These are phyloP conservation scores for Alternaria burnsii DNA, from an alignment of 2,329 filamentous ascomycete species.

Conservation along the genomic window DNA sequence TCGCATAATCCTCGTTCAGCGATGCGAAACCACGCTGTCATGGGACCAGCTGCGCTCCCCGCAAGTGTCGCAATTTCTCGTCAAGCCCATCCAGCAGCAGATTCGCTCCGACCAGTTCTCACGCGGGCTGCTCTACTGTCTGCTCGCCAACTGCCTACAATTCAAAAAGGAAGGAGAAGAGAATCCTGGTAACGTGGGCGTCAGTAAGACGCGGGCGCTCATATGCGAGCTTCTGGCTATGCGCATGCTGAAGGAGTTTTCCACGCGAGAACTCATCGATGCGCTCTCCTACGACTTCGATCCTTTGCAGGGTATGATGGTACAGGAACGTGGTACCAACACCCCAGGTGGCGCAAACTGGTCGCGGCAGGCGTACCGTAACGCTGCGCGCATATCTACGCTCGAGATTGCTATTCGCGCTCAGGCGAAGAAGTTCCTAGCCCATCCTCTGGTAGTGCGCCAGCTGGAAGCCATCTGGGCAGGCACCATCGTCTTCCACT, in stretches of 20 bases:
- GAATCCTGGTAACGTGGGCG: constrained; percentile 84
- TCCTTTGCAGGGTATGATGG: constrained; percentile 81
- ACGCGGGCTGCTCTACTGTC: constrained; percentile 83
- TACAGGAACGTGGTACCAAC: constrained; percentile 48
- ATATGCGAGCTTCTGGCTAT: constrained; percentile 92
- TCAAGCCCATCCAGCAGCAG: constrained; percentile 94
- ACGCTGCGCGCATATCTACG: constrained; percentile 80
- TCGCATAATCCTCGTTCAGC: constrained; percentile 80
- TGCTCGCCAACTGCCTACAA: constrained; percentile 93
- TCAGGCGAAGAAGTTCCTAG: constrained; percentile 89
- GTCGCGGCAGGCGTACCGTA: constrained; percentile 49
- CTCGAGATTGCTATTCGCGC: constrained; percentile 93
- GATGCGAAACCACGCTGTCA: constrained; percentile 89
- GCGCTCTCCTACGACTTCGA: constrained; percentile 95
- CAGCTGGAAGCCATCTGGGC: constrained; percentile 98
- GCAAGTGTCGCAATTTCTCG: constrained; percentile 92
- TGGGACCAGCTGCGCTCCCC: constrained; percentile 98
- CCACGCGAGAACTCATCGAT: constrained; percentile 89
- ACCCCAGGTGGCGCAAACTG: constrained; percentile 38
- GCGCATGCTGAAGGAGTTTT: constrained; percentile 88
- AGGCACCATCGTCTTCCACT: constrained; percentile 93
- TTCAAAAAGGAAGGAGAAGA: constrained; percentile 87
- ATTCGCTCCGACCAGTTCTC: constrained; percentile 85
- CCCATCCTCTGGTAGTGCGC: constrained; percentile 89
- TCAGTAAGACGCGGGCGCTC: constrained; percentile 82